Percentiles rank a stretch among this genome's conserved stretches.
These are phyloP conservation scores for Trametes punicea DNA, from an alignment of 768 basidiomycete species.

Conservation along the genomic window DNA sequence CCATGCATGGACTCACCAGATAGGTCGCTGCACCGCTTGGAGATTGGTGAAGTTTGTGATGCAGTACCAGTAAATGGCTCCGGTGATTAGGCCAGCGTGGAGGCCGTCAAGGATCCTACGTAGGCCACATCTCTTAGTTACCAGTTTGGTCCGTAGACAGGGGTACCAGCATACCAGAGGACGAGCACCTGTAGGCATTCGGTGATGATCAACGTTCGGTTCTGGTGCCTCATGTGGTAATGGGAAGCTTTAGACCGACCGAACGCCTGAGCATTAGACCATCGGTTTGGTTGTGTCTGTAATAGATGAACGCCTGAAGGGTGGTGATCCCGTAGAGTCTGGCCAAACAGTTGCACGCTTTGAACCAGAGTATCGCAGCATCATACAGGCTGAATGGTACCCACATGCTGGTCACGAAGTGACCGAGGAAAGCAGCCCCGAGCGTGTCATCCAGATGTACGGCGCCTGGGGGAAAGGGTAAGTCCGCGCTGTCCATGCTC, in stretches of 20 bases:
- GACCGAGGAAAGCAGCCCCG: constrained; percentile 22
- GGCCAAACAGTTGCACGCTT: background rate
- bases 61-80: constrained; percentile 3
- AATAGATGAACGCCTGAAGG: constrained; percentile 10
- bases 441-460: constrained; percentile 17
- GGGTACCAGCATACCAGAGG: background rate
- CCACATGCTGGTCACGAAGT: constrained; percentile 16
- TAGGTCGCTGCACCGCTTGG: background rate
- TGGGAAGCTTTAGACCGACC: no score
- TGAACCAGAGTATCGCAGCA: no score
- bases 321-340: constrained; percentile 10
- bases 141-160: background rate
- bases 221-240: background rate
- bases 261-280: background rate
- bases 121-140: background rate
- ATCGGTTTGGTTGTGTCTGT: background rate
- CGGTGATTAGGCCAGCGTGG: constrained; percentile 1
- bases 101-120: constrained; percentile 8
- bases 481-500: background rate
- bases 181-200: background rate
- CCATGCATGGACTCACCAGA: background rate
- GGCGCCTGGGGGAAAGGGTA: background rate
- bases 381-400: background rate
- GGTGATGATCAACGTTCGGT: no score
- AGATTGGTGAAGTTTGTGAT: background rate